phyloP scores from a whole-genome alignment of 2,329 filamentous ascomycete genomes.

The Fusarium fracticaudum region DNA sequence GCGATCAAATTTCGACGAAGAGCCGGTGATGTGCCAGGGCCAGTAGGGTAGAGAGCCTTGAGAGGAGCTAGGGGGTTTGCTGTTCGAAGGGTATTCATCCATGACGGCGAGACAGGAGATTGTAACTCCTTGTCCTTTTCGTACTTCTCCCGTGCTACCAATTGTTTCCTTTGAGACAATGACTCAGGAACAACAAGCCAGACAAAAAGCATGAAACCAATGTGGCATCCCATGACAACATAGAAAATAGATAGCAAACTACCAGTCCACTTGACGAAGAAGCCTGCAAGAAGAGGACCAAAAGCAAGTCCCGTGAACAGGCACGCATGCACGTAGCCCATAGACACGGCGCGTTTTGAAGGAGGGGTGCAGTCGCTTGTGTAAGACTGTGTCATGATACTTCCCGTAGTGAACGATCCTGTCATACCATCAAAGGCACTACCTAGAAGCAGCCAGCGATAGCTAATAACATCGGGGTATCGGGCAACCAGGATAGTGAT shows the following conservation, averaged over 20 bases:
- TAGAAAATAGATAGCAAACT: conserved; percentile 87
- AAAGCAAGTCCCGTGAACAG: conserved; percentile 89
- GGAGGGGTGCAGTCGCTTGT: conserved; percentile 88
- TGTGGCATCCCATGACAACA: conserved; percentile 76
- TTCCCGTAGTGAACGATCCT: conserved; percentile 88
- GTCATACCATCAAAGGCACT: conserved; percentile 82
- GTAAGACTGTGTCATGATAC: conserved; percentile 83
- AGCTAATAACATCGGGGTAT: conserved; percentile 76
- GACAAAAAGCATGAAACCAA: conserved; percentile 77
- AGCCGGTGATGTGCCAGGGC: conserved; percentile 64
- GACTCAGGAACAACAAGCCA: conserved; percentile 84
- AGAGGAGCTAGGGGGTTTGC: conserved; percentile 81
- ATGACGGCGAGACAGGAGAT: conserved; percentile 37
- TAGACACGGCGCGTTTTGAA: conserved; percentile 80
- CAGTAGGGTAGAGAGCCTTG: conserved; percentile 78
- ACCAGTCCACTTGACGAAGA: conserved; percentile 80
- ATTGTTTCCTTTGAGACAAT: conserved; percentile 76
- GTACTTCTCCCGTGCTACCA: conserved; percentile 75
- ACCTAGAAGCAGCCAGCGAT: conserved; percentile 82
- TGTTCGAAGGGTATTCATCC: conserved; percentile 51
- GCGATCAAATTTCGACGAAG: conserved; percentile 85
- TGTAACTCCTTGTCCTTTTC: conserved; percentile 55
- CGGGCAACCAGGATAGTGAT: conserved; percentile 82
- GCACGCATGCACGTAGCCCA: conserved; percentile 90
- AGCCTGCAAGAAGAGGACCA: conserved; percentile 83